These are phyloP conservation scores for Penicillium sp. DNA, from an alignment of 2,329 filamentous ascomycete genomes.

Conservation along the genomic window DNA sequence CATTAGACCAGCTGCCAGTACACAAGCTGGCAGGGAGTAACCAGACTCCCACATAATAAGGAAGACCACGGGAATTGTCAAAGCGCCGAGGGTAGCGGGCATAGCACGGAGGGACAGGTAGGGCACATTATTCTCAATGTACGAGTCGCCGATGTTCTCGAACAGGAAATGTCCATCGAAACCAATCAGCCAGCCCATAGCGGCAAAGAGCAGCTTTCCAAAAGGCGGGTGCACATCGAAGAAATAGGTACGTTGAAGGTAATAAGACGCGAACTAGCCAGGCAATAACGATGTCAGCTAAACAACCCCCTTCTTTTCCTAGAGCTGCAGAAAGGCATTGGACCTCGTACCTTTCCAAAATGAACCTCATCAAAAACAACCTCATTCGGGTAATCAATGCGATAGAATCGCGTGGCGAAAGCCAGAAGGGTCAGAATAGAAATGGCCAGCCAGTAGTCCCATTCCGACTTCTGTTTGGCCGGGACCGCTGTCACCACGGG, in stretches of 20 bases:
- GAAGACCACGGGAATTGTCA: slow-evolving; percentile 92
- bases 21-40: slow-evolving; percentile 88
- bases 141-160: slow-evolving; percentile 98
- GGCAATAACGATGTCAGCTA: slow-evolving; percentile 16
- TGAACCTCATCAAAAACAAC: slow-evolving; percentile 99
- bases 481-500: slow-evolving; percentile 19
- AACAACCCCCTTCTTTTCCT: slow-evolving; percentile 2
- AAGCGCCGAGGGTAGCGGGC: slow-evolving; percentile 82
- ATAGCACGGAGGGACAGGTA: slow-evolving; percentile 94
- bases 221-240: slow-evolving; percentile 99
- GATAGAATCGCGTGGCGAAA: slow-evolving; percentile 92
- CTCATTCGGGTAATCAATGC: slow-evolving; percentile 90
- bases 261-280: slow-evolving; percentile 58
- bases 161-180: slow-evolving; percentile 97
- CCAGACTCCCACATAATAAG: slow-evolving; percentile 99
- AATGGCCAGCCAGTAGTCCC: slow-evolving; percentile 79
- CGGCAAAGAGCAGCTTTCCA: slow-evolving; percentile 93
- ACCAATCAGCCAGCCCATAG: slow-evolving; percentile 95
- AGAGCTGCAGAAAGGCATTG: slow-evolving; percentile 2
- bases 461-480: slow-evolving; percentile 53
- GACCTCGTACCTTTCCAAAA: slow-evolving; percentile 84
- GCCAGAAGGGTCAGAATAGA: slow-evolving; percentile 73
- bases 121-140: slow-evolving; percentile 93
- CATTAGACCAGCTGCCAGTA: slow-evolving; percentile 78
- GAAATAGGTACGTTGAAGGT: slow-evolving; percentile 96